Percentiles rank a stretch among this genome's conserved stretches.
Conservation (phyloP, 768 basidiomycete genomes). For the Stropharia rugosoannulata region DNA sequence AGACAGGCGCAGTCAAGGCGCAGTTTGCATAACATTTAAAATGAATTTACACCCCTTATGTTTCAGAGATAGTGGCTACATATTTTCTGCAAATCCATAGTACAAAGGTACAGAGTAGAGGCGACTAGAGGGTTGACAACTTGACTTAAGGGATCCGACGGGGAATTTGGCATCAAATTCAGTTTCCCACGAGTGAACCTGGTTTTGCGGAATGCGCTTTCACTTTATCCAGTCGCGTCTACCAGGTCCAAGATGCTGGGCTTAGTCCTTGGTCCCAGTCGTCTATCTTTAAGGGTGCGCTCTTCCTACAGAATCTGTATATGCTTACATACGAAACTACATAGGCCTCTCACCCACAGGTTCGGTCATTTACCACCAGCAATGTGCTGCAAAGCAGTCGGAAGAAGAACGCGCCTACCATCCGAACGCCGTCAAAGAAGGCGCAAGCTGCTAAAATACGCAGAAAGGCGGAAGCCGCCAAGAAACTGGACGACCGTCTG, state of each 20-base stretch:
- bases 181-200: constrained; percentile 14
- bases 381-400: constrained; percentile 41
- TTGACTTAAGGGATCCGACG: too few relatives aligned
- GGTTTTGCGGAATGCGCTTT: constrained; percentile 4
- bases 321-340: neutral
- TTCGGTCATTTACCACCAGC: constrained; percentile 55
- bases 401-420: constrained; percentile 49
- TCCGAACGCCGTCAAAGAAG: constrained; percentile 67
- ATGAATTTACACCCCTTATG: too few relatives aligned
- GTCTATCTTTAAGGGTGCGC: constrained; percentile 22
- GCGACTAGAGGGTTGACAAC: too few relatives aligned
- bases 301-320: neutral
- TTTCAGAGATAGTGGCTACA: too few relatives aligned
- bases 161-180: constrained; percentile 4
- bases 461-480: constrained; percentile 53
- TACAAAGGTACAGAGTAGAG: too few relatives aligned
- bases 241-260: constrained; percentile 17
- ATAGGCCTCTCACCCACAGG: constrained; percentile 9
- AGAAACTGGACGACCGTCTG: constrained; percentile 54
- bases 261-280: constrained; percentile 26
- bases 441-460: constrained; percentile 64
- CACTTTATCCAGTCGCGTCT: constrained; percentile 7
- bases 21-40: too few relatives aligned
- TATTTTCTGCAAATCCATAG: too few relatives aligned
- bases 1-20: too few relatives aligned